Percentiles rank a stretch among this genome's conserved stretches.
These are phyloP conservation scores for Colletotrichum melonis DNA, from an alignment of 2,329 filamentous ascomycete genomes.

Conservation along the genomic window DNA sequence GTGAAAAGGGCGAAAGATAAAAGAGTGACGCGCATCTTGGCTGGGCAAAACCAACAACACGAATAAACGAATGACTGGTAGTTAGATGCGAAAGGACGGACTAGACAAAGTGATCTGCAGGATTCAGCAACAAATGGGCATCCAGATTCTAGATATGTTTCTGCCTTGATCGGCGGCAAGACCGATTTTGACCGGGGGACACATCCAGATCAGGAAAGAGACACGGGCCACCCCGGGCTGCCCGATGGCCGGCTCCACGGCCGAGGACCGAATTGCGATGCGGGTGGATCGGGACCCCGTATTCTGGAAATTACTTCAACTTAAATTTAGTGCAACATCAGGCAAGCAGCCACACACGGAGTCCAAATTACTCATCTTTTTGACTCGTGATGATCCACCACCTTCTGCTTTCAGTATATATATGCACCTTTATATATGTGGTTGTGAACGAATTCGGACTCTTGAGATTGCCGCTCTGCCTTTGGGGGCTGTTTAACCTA, in stretches of 20 bases:
- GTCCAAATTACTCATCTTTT: conserved; percentile 10
- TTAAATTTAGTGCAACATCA: conserved; percentile 8
- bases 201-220: background rate
- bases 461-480: background rate
- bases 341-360: background rate
- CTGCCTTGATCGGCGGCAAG: conserved; percentile 8
- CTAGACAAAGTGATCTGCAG: background rate
- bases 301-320: conserved; percentile 22
- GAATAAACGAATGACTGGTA: conserved; percentile 8
- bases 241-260: conserved; percentile 8
- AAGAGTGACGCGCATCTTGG: background rate
- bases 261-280: background rate
- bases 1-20: conserved; percentile 4
- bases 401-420: conserved; percentile 7
- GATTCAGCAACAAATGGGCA: background rate
- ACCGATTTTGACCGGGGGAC: conserved; percentile 1
- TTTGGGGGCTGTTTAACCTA: too few relatives aligned
- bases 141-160: conserved; percentile 22
- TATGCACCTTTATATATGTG: background rate
- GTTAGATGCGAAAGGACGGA: background rate
- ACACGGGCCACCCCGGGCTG: conserved; percentile 1
- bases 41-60: background rate
- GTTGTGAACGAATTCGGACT: background rate
- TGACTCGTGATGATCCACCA: conserved; percentile 7
- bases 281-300: conserved; percentile 21